Percentiles rank a stretch among this genome's conserved stretches.
These are phyloP conservation scores for Setaria italica DNA, from an alignment of 202 grass and related monocot genomes.

Conservation along the genomic window DNA sequence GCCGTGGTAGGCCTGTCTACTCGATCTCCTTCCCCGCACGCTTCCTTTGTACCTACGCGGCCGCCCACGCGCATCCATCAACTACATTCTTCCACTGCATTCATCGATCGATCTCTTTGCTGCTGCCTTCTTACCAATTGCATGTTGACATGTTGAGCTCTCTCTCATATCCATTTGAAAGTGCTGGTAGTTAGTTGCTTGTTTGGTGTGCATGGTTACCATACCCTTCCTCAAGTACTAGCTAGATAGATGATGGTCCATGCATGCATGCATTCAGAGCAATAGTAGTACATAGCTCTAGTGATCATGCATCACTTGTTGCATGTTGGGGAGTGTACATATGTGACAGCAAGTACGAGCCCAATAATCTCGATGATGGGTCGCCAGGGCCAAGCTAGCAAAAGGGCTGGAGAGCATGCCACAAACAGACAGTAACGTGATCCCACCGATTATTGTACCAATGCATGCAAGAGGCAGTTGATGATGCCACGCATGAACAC, in stretches of 20 bases:
- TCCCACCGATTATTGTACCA: neutral
- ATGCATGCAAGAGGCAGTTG: neutral
- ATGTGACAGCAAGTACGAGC: neutral
- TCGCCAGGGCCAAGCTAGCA: neutral
- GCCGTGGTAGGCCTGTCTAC: constrained; percentile 36
- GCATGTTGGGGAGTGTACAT: neutral
- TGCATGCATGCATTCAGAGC: neutral
- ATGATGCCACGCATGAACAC: neutral
- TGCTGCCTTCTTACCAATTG: neutral
- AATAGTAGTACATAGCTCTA: neutral
- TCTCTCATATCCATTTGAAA: neutral
- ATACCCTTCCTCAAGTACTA: neutral
- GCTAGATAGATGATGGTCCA: neutral
- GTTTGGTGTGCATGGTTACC: neutral
- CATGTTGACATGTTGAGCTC: neutral
- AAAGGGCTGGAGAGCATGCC: constrained; percentile 14
- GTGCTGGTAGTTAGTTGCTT: neutral
- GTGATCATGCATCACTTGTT: neutral
- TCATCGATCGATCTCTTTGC: neutral
- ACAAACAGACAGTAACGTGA: constrained; percentile 18
- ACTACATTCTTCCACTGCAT: neutral
- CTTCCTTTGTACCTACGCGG: constrained; percentile 53
- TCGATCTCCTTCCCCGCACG: constrained; percentile 53
- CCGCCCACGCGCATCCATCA: neutral
- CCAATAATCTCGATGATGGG: neutral